phyloP scores from a whole-genome alignment of 2,329 filamentous ascomycete species.

The Ascocoryne sarcoides region DNA sequence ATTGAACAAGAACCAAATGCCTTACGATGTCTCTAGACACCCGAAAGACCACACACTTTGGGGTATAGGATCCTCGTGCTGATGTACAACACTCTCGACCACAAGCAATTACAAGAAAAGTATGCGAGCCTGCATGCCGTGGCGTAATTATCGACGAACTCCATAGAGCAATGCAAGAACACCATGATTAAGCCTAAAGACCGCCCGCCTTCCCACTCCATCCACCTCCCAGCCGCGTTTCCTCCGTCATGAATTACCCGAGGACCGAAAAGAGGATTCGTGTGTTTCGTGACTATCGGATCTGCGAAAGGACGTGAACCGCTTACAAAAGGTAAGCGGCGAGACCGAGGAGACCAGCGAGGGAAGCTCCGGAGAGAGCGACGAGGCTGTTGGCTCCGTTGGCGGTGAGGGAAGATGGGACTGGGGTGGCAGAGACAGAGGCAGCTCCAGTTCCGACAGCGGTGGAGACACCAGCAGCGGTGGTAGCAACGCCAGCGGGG shows the following conservation, averaged over 20 bases:
- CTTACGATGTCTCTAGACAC: conserved; percentile 18
- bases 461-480: conserved; percentile 13
- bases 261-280: conserved; percentile 31
- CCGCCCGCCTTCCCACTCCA: conserved; percentile 14
- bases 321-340: conserved; percentile 38
- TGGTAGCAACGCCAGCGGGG: conserved; percentile 16
- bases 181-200: conserved; percentile 27
- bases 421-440: conserved; percentile 21
- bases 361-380: conserved; percentile 48
- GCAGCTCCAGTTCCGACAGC: conserved; percentile 6
- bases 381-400: conserved; percentile 48
- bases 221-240: conserved; percentile 26
- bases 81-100: conserved; percentile 30
- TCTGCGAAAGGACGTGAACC: conserved; percentile 35
- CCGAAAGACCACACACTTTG: conserved; percentile 31
- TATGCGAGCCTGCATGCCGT: conserved; percentile 23
- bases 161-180: conserved; percentile 33
- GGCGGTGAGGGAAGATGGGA: conserved; percentile 36
- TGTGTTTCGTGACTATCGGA: conserved; percentile 39
- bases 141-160: conserved; percentile 22
- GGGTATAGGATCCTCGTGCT: conserved; percentile 29
- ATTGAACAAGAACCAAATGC: conserved; percentile 3
- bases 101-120: conserved; percentile 37
- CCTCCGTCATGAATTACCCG: conserved; percentile 34
- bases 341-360: conserved; percentile 52